These are phyloP conservation scores for Candida sphagnicola DNA, from an alignment of 805 yeast species.

Conservation along the genomic window DNA sequence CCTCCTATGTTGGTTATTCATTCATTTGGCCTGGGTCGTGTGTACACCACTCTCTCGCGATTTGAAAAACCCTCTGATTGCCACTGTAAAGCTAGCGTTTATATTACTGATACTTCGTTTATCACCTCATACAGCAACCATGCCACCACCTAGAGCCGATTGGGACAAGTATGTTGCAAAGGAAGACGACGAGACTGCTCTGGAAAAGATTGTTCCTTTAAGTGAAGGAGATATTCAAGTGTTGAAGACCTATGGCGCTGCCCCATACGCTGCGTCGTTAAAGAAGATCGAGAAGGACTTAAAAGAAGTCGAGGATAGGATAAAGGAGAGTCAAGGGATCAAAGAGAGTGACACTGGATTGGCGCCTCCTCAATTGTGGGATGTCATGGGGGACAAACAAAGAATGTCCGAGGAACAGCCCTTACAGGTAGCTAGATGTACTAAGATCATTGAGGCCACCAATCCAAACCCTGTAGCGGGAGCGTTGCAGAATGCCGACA, in stretches of 20 bases:
- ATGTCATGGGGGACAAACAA: slow-evolving; percentile 92
- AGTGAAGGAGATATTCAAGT: slow-evolving; percentile 98
- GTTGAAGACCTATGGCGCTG: slow-evolving; percentile 94
- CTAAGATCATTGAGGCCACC: slow-evolving; percentile 81
- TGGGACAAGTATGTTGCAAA: slow-evolving; percentile 94
- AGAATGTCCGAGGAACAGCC: slow-evolving; percentile 93
- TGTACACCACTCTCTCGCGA: too few species aligned
- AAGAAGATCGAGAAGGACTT: slow-evolving; percentile 85
- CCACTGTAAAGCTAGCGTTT: too few species aligned
- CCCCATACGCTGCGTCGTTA: slow-evolving; percentile 83
- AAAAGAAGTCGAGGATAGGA: slow-evolving; percentile 75
- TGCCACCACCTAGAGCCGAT: slow-evolving; percentile 91
- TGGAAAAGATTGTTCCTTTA: slow-evolving; percentile 78
- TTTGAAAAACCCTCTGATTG: too few species aligned
- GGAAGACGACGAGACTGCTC: slow-evolving; percentile 60
- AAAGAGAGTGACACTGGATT: slow-evolving; percentile 98
- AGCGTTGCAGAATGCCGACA: slow-evolving; percentile 58
- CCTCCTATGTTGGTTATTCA: too few species aligned
- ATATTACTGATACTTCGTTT: too few species aligned
- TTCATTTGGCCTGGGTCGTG: too few species aligned
- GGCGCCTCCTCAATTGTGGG: slow-evolving; percentile 97
- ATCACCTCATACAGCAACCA: too few species aligned
- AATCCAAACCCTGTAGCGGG: slow-evolving; percentile 31
- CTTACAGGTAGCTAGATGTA: slow-evolving; percentile 96
- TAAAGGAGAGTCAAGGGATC: slow-evolving; percentile 91